phyloP scores from a whole-genome alignment of 1,284 basidiomycete genomes.

The Puccinia brachypodii region DNA sequence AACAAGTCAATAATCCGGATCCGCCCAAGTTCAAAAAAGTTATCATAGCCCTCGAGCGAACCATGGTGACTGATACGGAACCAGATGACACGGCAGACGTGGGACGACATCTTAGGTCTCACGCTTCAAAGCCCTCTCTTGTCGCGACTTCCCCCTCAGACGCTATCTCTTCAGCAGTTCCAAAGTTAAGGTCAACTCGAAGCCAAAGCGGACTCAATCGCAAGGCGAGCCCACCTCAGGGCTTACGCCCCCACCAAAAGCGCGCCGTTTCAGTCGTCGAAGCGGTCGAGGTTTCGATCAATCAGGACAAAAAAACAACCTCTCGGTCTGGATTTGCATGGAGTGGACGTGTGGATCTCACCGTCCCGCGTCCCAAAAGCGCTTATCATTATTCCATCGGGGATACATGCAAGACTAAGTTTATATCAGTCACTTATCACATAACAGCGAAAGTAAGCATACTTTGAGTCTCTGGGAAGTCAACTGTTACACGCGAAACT shows the following conservation, averaged over 20 bases:
- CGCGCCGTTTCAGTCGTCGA: background rate
- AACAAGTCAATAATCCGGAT: background rate
- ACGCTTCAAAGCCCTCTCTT: background rate
- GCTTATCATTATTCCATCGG: conserved; percentile 39
- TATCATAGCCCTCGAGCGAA: background rate
- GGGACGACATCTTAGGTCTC: background rate
- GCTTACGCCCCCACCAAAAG: background rate
- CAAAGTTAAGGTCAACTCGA: background rate
- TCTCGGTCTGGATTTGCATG: background rate
- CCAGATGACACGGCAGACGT: too few relatives aligned
- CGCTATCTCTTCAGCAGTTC: background rate
- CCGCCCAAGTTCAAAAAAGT: conserved; percentile 7
- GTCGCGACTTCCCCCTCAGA: background rate
- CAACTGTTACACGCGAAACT: background rate
- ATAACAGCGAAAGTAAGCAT: conserved; percentile 20
- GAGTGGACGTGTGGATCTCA: conserved; percentile 16
- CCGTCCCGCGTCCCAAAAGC: conserved; percentile 26
- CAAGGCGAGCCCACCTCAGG: background rate
- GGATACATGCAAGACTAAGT: conserved; percentile 29
- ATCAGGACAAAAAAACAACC: background rate
- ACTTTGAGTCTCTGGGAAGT: background rate
- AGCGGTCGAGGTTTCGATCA: conserved; percentile 1
- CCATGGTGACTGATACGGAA: conserved; percentile 9
- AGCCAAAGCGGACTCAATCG: background rate
- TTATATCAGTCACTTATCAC: conserved; percentile 19